phyloP scores from a whole-genome alignment of 371 early-diverging fungal genomes.

The Funneliformis caledonium region DNA sequence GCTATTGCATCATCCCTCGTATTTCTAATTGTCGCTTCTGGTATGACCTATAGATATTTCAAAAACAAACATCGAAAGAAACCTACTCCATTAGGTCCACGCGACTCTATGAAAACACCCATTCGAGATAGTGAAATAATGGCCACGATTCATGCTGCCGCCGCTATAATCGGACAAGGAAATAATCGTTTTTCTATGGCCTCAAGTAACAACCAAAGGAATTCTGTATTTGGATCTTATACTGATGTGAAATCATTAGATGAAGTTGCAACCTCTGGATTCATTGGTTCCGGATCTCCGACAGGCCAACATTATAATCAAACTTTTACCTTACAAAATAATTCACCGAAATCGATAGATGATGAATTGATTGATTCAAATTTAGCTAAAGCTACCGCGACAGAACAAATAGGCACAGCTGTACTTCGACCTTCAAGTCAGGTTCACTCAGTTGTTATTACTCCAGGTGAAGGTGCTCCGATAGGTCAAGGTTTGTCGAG shows the following conservation, averaged over 20 bases:
- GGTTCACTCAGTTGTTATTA: constrained; percentile 2
- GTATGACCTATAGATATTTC: constrained; percentile 45
- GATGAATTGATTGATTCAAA: neutral
- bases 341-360: neutral
- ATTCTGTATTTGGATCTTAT: neutral
- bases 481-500: neutral
- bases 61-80: neutral
- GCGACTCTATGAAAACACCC: neutral
- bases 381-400: neutral
- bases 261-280: neutral
- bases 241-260: constrained; percentile 16
- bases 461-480: neutral
- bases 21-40: constrained; percentile 65
- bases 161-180: neutral
- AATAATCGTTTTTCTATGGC: neutral
- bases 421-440: neutral
- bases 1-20: constrained; percentile 72
- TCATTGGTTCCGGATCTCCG: neutral
- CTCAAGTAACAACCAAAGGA: neutral
- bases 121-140: constrained; percentile 3
- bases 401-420: neutral
- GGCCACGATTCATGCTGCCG: neutral
- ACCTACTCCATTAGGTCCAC: neutral
- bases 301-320: neutral
- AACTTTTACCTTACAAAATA: neutral